Evolutionary conservation across 1,139 yeast genomes (phyloP), one percentile per base, ranked within the genome.

Genomic region (Wickerhamomyces sp.): DNA sequence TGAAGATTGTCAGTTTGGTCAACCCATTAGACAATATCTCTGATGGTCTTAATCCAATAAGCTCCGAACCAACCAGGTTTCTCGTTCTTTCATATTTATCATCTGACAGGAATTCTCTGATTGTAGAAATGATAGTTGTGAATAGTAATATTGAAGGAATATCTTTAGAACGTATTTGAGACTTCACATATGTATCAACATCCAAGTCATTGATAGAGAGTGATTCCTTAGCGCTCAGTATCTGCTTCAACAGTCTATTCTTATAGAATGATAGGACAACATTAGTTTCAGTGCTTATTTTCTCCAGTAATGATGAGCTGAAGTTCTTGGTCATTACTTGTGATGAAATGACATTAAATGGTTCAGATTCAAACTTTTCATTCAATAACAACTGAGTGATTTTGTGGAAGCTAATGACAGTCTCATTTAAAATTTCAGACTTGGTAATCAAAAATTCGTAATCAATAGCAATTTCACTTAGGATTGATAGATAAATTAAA

Each of bases 11-110:
- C 7, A 85, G 49, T 64, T 75, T 72, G 36, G 60, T 63, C 36
- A 78, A 59, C 0, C 84, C 85, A 2, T 59, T 59, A 1, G 57
- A 45, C 7, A 72, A 47, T 11, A 80, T 69, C 30, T 73, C 73
- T 2, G 66, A 58, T 2, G 71, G 57, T 41, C 66, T 71, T 1
- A 75, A 67, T 1, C 89, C 87, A 44, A 85, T 67, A 31, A 85
- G 62, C 51, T 83, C 90, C 2, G 91, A 79, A 10, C 81, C 79
- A n/a, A 78, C 68, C 49, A 71, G 72, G 52, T 81, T 84, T 50
- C 89, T 73, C n/a, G 78, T 54, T 50, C 81, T 71, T 27, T 75
- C 82, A 45, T 75, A 68, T 36, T 65, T 62, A 2, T 64, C 52
- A 3, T 70, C 57, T 0, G 65, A 48, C 14, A 72, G 53, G 46